Base-by-base conservation (phyloP, 1,139 yeast species). In the Saccharomyces hybrid region DNA sequence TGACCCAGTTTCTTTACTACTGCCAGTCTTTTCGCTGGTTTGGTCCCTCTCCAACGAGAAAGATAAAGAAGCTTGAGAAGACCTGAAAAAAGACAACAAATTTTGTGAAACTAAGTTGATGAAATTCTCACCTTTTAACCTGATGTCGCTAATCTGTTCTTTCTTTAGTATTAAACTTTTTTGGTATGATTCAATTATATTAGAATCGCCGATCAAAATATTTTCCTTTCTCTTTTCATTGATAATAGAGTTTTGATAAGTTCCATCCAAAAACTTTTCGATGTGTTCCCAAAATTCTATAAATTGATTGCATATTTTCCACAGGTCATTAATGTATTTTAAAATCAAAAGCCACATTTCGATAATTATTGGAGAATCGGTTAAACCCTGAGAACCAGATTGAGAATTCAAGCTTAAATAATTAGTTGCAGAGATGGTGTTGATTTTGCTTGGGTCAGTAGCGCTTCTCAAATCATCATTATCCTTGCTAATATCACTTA, bases 261-360 rank as follows among this genome's bases (percentile, higher is more conserved):
- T 62, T 4, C 81, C 81, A 52, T 73, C 74, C 49, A 80, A 58
- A 58, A 80, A 77, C 29, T 73, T 74, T 52, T 71, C 70, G 51
- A 78, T 74, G 55, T 73, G 72, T 49, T 71, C 72, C 82, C 83
- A 79, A 57, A 79, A 75, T 51, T 69, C 69, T 25, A 73, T 69
- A 47, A 78, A 77, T 32, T 71, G 68, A 9, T 59, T 57, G 9
- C 64, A 57, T 2, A 64, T 52, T 7, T 61, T 63, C 13, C 71
- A 64, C 51, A 78, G 65, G 53, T 73, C 74, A 26, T 75, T 78
- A n/a, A 80, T 67, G n/a, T 80, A 71, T 56, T 75, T 77, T 57
- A 74, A 70, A 46, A 80, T 70, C 55, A 72, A 70, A 59, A 72
- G 67, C 88, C 83, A 84, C 80, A 76, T 80, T 64, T 75, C 81